A percentile compares a stretch with the other conserved stretches of the same genome.
phyloP scores from a whole-genome alignment of 2,329 filamentous ascomycete species.

The Ilyonectria destructans region DNA sequence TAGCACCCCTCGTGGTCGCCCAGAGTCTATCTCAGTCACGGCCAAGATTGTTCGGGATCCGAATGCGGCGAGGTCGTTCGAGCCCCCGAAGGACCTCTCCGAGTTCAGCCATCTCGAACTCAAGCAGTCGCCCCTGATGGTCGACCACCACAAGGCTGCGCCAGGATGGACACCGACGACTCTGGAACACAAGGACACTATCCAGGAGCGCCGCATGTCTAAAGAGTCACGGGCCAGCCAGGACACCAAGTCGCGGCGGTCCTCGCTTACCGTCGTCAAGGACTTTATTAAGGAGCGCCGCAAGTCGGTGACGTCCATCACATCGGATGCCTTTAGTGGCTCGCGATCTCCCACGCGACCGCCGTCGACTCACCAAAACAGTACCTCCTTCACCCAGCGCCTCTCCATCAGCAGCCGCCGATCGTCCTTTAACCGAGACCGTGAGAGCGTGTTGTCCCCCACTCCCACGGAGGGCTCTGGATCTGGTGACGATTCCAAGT shows the following conservation, averaged over 20 bases:
- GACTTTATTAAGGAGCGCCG: slow-evolving; percentile 75
- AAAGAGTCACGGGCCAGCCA: slow-evolving; percentile 55
- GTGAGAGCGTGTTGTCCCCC: slow-evolving; percentile 57
- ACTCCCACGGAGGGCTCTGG: slow-evolving; percentile 61
- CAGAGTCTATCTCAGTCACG: slow-evolving; percentile 90
- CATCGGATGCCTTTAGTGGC: slow-evolving; percentile 58
- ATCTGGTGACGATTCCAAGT: slow-evolving; percentile 65
- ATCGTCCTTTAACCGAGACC: slow-evolving; percentile 67
- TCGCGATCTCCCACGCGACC: slow-evolving; percentile 65
- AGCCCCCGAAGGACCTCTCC: slow-evolving; percentile 58
- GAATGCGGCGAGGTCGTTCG: slow-evolving; percentile 58
- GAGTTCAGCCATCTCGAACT: slow-evolving; percentile 68
- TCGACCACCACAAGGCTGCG: slow-evolving; percentile 67
- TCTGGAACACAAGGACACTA: slow-evolving; percentile 59
- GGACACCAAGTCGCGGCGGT: slow-evolving; percentile 64
- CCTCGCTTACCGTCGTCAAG: slow-evolving; percentile 73
- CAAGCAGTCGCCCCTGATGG: slow-evolving; percentile 72
- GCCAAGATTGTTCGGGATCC: slow-evolving; percentile 85
- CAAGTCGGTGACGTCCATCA: slow-evolving; percentile 65
- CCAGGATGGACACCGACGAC: slow-evolving; percentile 48
- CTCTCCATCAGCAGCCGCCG: slow-evolving; percentile 76
- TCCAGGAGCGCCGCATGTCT: slow-evolving; percentile 66
- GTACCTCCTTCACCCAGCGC: slow-evolving; percentile 68
- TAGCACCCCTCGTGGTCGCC: slow-evolving; percentile 63
- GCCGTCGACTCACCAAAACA: slow-evolving; percentile 63